Base-by-base conservation (phyloP, 2,329 filamentous ascomycete species). In the Fusarium ambrosium region DNA sequence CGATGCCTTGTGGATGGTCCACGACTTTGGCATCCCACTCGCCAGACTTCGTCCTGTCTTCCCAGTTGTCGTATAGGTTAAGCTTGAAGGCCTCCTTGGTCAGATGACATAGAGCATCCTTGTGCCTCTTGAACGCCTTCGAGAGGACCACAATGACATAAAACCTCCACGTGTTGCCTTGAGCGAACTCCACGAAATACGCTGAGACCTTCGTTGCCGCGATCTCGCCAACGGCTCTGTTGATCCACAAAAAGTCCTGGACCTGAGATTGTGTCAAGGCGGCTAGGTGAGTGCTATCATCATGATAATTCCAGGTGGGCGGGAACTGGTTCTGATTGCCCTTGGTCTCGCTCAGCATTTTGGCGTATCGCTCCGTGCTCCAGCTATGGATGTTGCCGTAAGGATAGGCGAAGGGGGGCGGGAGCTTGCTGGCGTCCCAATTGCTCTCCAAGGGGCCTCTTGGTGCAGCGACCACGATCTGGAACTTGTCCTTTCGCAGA, bases 301-400 rank as follows among this genome's bases (percentile, higher is more conserved):
- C 29, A 14, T 55, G 11, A 7, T 36, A 67, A 7, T 2, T 16
- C 48, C 48, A 58, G 13, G 64, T 7, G 16, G 24, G n/a, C 1
- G 5, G 2, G 29, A 67, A 62, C 45, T 48, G 13, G 2, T 4
- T 4, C 10, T 4, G 24, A 6, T 10, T 11, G 29, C 59, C 48
- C 36, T 62, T 29, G 58, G 8, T 20, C 22, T 36, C n/a, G 1
- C 6, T 4, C 1, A 67, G 48, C 20, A 58, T 34, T 6, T 18
- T n/a, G 22, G 10, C 22, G 29, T 56, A 43, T 45, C 43, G 32
- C 16, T 20, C 18, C 5, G 14, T 4, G 5, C 62, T 22, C 65
- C 59, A 67, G n/a, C 16, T 20, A 29, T 67, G 22, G 14, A 27
- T 34, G 5, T 24, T 56, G n/a, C 65, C 65, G 10, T 67, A 63